phyloP scores from a whole-genome alignment of 225 moss, liverwort and hornwort species.

The Sphagnum contortum region DNA sequence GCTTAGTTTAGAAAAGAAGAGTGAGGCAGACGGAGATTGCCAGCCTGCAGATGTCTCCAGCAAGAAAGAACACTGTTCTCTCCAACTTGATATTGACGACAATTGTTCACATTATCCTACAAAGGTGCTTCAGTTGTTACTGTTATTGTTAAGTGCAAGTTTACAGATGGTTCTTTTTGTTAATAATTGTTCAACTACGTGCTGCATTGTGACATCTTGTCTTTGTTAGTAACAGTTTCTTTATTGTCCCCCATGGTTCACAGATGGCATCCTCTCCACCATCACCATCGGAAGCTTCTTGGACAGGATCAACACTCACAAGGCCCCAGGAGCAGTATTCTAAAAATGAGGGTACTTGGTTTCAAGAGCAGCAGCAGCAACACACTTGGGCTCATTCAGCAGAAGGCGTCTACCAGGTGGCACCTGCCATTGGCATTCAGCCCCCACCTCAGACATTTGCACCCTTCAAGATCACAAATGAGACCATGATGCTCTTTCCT shows the following conservation, averaged over 20 bases:
- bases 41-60: constrained; percentile 1
- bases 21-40: constrained; percentile 8
- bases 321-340: no score
- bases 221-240: no score
- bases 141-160: no score
- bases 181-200: no score
- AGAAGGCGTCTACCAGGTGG: constrained; percentile 2
- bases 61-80: constrained; percentile 16
- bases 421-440: constrained; percentile 6
- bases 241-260: no score
- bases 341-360: no score
- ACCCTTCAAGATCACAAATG: constrained; percentile 8
- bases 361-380: neutral
- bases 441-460: constrained; percentile 6
- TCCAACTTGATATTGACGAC: constrained; percentile 29
- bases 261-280: no score
- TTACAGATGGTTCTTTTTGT: no score
- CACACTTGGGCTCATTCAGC: neutral
- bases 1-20: constrained; percentile 28
- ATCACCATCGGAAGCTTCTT: no score
- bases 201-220: no score
- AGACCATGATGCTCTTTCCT: constrained; percentile 14
- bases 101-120: constrained; percentile 16
- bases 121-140: no score
- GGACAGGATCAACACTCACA: no score